These are phyloP conservation scores for Claviceps capensis DNA, from an alignment of 2,329 filamentous ascomycete species.

Conservation along the genomic window DNA sequence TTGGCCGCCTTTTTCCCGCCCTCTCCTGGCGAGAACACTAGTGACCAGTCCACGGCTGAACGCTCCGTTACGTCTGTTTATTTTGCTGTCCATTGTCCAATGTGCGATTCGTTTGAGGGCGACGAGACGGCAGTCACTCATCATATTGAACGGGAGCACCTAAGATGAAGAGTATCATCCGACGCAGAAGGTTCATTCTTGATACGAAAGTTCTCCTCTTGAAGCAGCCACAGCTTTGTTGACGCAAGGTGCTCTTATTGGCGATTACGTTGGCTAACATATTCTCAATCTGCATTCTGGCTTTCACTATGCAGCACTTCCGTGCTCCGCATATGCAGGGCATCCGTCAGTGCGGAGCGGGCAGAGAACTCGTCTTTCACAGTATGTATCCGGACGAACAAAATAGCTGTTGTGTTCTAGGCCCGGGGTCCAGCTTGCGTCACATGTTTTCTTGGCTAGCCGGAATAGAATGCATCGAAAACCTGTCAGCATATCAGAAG, in stretches of 20 bases:
- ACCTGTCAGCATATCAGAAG: too few relatives aligned
- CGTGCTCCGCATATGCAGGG: too few relatives aligned
- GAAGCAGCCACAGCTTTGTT: not conserved
- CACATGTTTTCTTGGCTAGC: too few relatives aligned
- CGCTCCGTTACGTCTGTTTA: not conserved
- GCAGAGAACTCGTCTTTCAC: too few relatives aligned
- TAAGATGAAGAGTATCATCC: constrained; percentile 8
- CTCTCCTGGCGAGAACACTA: constrained; percentile 15
- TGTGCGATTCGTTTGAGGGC: constrained; percentile 53
- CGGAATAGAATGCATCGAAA: too few relatives aligned
- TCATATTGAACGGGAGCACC: constrained; percentile 39
- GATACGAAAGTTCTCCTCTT: not conserved
- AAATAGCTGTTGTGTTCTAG: too few relatives aligned
- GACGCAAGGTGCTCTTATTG: not conserved
- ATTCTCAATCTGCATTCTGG: too few relatives aligned
- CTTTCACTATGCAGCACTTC: too few relatives aligned
- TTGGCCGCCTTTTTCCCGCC: constrained; percentile 35
- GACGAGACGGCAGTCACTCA: constrained; percentile 54
- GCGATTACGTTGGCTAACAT: too few relatives aligned
- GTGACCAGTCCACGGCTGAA: constrained; percentile 5
- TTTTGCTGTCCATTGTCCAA: constrained; percentile 37
- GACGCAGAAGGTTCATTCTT: not conserved
- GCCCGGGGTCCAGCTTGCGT: too few relatives aligned
- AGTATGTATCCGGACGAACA: too few relatives aligned
- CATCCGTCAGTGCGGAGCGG: too few relatives aligned